Evolutionary conservation across 2,329 filamentous ascomycete species (phyloP).

Genomic region (Paraconiothyrium sp.): DNA sequence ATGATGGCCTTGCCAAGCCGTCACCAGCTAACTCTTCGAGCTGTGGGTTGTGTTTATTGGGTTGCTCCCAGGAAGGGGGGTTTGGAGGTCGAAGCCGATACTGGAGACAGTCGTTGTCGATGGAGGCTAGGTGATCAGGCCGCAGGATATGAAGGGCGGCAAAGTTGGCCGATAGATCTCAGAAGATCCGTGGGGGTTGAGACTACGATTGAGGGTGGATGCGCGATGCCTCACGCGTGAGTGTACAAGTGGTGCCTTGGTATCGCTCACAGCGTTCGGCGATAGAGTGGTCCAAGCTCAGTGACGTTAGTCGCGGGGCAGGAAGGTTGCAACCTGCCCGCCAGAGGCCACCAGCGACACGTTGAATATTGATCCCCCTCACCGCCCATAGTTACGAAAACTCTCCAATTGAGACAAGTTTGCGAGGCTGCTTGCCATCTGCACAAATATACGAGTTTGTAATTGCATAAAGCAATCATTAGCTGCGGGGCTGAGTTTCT

Average conservation of each 20-base stretch:
- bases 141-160: neutral
- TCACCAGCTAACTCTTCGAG: neutral
- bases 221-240: neutral
- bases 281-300: conserved; percentile 27
- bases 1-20: conserved; percentile 59
- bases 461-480: conserved; percentile 5
- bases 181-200: neutral
- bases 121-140: neutral
- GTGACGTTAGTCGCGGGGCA: conserved; percentile 42
- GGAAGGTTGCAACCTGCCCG: conserved; percentile 28
- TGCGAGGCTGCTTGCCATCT: conserved; percentile 5
- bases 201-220: neutral
- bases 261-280: conserved; percentile 22
- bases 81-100: neutral
- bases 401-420: conserved; percentile 11
- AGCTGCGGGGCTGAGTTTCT: conserved; percentile 38
- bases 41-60: neutral
- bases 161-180: neutral
- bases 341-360: conserved; percentile 21
- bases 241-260: conserved; percentile 29
- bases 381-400: conserved; percentile 1
- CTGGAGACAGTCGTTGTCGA: neutral
- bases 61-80: neutral
- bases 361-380: conserved; percentile 20
- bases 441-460: conserved; percentile 10